phyloP scores from a whole-genome alignment of 1,139 yeast genomes.

The Hanseniaspora uvarum region DNA sequence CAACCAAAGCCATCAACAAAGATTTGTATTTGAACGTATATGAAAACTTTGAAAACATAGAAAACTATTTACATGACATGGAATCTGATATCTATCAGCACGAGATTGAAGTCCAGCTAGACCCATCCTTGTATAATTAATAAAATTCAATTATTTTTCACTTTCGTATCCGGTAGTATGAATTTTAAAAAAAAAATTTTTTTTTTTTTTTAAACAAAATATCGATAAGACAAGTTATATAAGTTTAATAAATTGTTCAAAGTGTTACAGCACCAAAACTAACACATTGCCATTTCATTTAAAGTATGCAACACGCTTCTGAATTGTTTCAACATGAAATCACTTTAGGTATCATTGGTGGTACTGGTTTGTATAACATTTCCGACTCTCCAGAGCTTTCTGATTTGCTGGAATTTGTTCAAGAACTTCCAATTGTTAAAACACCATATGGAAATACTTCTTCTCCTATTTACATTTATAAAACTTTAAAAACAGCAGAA shows the following conservation, averaged over 20 bases:
- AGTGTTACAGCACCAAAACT: not conserved
- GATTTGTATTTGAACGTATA: not conserved
- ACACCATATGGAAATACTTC: conserved; percentile 99
- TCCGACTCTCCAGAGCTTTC: conserved; percentile 7
- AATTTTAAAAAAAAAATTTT: not conserved
- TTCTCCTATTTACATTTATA: conserved; percentile 81
- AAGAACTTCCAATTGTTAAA: conserved; percentile 59
- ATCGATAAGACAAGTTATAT: too few species aligned
- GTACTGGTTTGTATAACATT: conserved; percentile 90
- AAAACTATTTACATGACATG: not conserved
- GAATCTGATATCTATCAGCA: not conserved
- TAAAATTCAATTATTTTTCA: not conserved
- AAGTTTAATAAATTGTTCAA: not conserved
- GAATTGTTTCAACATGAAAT: conserved; percentile 31
- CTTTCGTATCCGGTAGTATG: too few species aligned
- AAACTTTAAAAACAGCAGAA: conserved; percentile 47
- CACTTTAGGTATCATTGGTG: conserved; percentile 83
- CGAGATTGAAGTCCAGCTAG: not conserved
- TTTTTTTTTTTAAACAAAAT: not conserved
- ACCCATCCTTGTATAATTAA: not conserved
- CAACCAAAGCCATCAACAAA: not conserved
- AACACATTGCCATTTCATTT: not conserved
- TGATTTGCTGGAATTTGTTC: conserved; percentile 74
- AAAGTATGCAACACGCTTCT: not conserved
- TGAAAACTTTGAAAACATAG: not conserved